Conservation (phyloP, 148 eudicot genomes). For the Silene latifolia region DNA sequence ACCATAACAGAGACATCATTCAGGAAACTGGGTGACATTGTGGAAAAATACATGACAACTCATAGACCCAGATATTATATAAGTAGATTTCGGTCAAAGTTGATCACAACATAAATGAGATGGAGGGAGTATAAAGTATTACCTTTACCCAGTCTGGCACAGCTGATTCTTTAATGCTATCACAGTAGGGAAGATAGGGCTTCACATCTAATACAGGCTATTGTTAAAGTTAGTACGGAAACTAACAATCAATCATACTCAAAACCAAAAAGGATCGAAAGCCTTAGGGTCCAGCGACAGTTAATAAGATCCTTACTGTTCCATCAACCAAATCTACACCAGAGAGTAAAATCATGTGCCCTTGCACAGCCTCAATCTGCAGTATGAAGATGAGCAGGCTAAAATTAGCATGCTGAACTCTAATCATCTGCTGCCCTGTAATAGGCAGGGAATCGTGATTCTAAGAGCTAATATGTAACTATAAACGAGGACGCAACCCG, state of each 20-base stretch:
- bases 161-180: conserved; percentile 60
- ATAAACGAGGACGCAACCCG: not conserved
- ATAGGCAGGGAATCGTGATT: not conserved
- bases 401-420: not conserved
- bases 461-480: not conserved
- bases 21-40: not conserved
- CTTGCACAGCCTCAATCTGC: conserved; percentile 77
- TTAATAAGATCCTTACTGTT: conserved; percentile 55
- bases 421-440: not conserved
- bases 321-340: conserved; percentile 98
- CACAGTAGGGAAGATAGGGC: conserved; percentile 93
- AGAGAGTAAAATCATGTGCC: conserved; percentile 64
- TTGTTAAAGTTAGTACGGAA: not conserved
- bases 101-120: not conserved
- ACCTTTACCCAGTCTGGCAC: conserved; percentile 96
- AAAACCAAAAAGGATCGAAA: not conserved
- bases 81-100: not conserved
- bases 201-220: conserved; percentile 96
- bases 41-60: not conserved
- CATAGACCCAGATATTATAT: not conserved
- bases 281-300: not conserved
- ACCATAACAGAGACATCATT: no score
- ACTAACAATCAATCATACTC: conserved; percentile 5
- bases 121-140: conserved; percentile 4
- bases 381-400: conserved; percentile 10